Evolutionary conservation across 805 yeast genomes (phyloP).

Genomic region (Wickerhamiella lipophila): DNA sequence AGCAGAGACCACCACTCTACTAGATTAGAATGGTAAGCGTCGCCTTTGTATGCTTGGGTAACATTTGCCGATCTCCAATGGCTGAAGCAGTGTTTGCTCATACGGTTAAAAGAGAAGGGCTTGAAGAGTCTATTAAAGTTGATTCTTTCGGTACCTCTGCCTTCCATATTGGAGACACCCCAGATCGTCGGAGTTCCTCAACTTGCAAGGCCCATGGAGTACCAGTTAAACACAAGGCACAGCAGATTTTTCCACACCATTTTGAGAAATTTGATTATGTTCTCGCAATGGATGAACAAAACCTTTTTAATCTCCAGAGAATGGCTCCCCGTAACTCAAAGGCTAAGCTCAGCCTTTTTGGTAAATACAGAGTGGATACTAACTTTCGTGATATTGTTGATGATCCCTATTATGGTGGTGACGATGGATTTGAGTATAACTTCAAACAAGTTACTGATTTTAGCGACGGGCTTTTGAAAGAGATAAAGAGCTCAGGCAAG

Average conservation of each 20-base stretch:
- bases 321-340: slow-evolving; percentile 41
- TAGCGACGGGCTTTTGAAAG: slow-evolving; percentile 51
- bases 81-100: slow-evolving; percentile 85
- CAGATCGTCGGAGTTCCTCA: slow-evolving; percentile 60
- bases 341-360: slow-evolving; percentile 52
- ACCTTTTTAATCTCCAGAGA: slow-evolving; percentile 24
- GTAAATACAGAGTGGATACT: slow-evolving; percentile 56
- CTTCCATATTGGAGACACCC: slow-evolving; percentile 70
- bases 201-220: slow-evolving; percentile 63
- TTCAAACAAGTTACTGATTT: slow-evolving; percentile 66
- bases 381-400: slow-evolving; percentile 48
- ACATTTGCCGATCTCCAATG: slow-evolving; percentile 96
- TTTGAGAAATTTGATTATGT: slow-evolving; percentile 43
- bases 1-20: too few relatives aligned
- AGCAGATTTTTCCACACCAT: slow-evolving; percentile 65
- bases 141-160: slow-evolving; percentile 87
- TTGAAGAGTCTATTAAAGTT: slow-evolving; percentile 33
- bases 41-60: slow-evolving; percentile 85
- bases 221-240: slow-evolving; percentile 62
- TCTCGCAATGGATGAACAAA: slow-evolving; percentile 44
- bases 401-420: slow-evolving; percentile 91
- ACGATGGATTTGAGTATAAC: slow-evolving; percentile 66
- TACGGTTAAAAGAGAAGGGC: slow-evolving; percentile 41
- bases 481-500: slow-evolving; percentile 12
- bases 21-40: slow-evolving; percentile 33